Conservation (phyloP, 164 flowering plant genomes). For the Kingdonia uniflora region DNA sequence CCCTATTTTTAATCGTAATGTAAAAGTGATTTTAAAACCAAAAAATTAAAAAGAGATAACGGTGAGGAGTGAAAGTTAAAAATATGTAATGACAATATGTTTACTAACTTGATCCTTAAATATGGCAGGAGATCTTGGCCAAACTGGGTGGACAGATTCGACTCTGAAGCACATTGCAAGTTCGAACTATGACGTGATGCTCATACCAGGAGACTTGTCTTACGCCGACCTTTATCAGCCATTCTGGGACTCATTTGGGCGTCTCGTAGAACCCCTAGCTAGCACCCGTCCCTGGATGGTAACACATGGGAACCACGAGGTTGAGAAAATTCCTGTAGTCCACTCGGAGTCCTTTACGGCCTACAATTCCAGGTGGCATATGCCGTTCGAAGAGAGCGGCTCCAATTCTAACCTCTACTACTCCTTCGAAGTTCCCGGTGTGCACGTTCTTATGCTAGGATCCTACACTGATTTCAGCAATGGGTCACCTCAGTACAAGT, state of each 20-base stretch:
- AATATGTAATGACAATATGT: too few relatives aligned
- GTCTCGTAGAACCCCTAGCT: slow-evolving; percentile 64
- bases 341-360: slow-evolving; percentile 44
- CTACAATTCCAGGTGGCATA: slow-evolving; percentile 68
- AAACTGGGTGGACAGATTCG: slow-evolving; percentile 78
- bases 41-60: too few relatives aligned
- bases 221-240: slow-evolving; percentile 68
- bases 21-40: too few relatives aligned
- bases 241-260: slow-evolving; percentile 82
- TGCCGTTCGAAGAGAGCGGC: slow-evolving; percentile 71
- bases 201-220: slow-evolving; percentile 75
- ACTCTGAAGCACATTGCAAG: slow-evolving; percentile 44
- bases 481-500: slow-evolving; percentile 56
- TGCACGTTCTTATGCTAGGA: slow-evolving; percentile 72
- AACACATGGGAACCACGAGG: slow-evolving; percentile 79
- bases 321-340: slow-evolving; percentile 47
- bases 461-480: slow-evolving; percentile 56
- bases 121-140: slow-evolving; percentile 89
- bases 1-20: too few relatives aligned
- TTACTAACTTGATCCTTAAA: too few relatives aligned
- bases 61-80: too few relatives aligned
- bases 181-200: slow-evolving; percentile 49
- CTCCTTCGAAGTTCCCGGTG: slow-evolving; percentile 66
- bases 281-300: slow-evolving; percentile 91
- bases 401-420: slow-evolving; percentile 79